Evolutionary conservation across 345 rosid species (phyloP).

Genomic region (Eucalyptus erythrocorys): DNA sequence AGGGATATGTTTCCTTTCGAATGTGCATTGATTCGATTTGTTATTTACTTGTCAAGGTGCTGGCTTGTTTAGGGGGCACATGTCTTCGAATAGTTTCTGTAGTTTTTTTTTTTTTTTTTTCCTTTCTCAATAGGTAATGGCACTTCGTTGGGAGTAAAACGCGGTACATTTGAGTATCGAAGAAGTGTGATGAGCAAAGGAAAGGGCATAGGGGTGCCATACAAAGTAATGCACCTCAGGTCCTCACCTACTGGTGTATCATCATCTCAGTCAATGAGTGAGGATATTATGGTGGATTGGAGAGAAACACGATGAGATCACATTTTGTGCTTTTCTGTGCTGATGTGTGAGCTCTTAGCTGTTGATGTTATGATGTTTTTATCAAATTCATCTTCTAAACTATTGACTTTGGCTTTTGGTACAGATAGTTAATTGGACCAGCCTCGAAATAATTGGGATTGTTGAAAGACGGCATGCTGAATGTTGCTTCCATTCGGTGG

Average conservation of each 20-base stretch:
- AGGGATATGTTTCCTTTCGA: not conserved
- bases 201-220: not conserved
- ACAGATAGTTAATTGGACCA: not conserved
- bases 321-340: not conserved
- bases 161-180: not conserved
- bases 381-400: not conserved
- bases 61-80: not conserved
- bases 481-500: constrained; percentile 82
- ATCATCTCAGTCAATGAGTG: not conserved
- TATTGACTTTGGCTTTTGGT: not conserved
- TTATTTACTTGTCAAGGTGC: not conserved
- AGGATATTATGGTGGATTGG: not conserved
- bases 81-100: not conserved
- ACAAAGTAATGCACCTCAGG: not conserved
- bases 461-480: constrained; percentile 70
- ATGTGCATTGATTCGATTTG: not conserved
- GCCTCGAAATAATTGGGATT: not conserved
- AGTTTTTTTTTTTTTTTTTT: not conserved
- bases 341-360: not conserved
- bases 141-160: not conserved
- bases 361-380: not conserved
- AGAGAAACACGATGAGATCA: not conserved
- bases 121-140: not conserved
- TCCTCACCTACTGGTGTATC: not conserved
- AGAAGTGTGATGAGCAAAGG: not conserved